Evolutionary conservation across 164 flowering plant genomes (phyloP).

Genomic region (Aristolochia contorta): DNA sequence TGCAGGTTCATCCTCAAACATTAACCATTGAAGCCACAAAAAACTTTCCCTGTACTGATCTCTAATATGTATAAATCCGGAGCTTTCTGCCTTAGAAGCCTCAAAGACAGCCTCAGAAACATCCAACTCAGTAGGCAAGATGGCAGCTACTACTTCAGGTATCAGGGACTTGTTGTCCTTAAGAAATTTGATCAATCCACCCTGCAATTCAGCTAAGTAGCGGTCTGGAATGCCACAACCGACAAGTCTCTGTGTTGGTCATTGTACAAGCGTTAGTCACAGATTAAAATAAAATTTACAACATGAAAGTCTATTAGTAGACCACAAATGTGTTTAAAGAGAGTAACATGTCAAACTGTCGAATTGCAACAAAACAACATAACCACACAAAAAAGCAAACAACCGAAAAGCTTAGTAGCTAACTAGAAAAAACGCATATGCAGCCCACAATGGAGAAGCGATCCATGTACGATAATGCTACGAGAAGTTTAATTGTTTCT

Average conservation of each 20-base stretch:
- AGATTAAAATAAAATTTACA: neutral
- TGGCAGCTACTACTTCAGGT: conserved; percentile 43
- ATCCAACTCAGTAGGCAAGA: conserved; percentile 56
- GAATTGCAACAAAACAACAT: neutral
- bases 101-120: conserved; percentile 17
- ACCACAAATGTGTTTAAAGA: neutral
- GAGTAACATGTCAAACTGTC: neutral
- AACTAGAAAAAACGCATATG: neutral
- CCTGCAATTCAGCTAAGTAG: conserved; percentile 21
- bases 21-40: conserved; percentile 86
- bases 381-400: neutral
- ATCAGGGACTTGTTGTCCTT: conserved; percentile 27
- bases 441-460: neutral
- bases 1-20: conserved; percentile 72
- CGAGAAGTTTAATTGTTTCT: no score
- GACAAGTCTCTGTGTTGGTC: conserved; percentile 51
- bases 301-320: neutral
- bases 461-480: no score
- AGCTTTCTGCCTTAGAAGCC: conserved; percentile 13
- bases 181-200: conserved; percentile 47
- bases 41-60: conserved; percentile 46
- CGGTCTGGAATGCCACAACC: conserved; percentile 47
- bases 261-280: neutral
- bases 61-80: conserved; percentile 17
- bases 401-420: neutral